Evolutionary conservation across 2,329 filamentous ascomycete genomes (phyloP).

Genomic region (Ophiosphaerella herpotricha): DNA sequence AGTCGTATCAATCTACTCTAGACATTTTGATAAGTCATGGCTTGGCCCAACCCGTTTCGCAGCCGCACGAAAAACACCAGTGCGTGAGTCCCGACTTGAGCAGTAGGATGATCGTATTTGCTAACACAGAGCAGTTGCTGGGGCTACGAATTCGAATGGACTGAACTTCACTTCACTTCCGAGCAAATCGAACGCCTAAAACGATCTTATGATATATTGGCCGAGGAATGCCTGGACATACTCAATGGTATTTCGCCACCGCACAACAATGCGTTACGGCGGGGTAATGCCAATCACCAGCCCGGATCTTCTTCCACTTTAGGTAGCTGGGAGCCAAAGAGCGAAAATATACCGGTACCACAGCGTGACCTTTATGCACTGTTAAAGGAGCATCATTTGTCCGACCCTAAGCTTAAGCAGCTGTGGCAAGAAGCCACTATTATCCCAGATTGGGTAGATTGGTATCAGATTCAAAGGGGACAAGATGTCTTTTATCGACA

Average conservation of each 20-base stretch:
- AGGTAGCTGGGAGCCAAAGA: conserved; percentile 37
- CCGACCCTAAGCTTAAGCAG: conserved; percentile 59
- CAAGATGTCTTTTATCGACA: conserved; percentile 81
- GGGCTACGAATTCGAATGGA: conserved; percentile 73
- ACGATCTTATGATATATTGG: conserved; percentile 70
- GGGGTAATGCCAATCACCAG: conserved; percentile 42
- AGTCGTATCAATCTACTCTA: background rate
- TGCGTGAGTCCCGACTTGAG: conserved; percentile 35
- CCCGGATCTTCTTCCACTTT: conserved; percentile 29
- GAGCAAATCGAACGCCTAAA: conserved; percentile 65
- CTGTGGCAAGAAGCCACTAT: conserved; percentile 71
- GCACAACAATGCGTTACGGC: conserved; percentile 41
- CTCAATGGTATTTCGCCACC: conserved; percentile 66
- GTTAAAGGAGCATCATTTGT: conserved; percentile 61
- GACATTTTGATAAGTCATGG: conserved; percentile 38
- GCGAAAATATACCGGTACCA: conserved; percentile 37
- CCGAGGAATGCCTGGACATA: conserved; percentile 66
- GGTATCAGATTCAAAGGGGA: conserved; percentile 73
- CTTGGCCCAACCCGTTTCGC: conserved; percentile 50
- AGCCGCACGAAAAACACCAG: conserved; percentile 50
- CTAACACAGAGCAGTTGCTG: conserved; percentile 53
- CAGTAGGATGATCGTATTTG: background rate
- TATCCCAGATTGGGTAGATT: conserved; percentile 76
- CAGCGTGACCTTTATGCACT: conserved; percentile 67
- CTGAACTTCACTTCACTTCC: conserved; percentile 63